Conservation (phyloP, 176 grass and related monocot species). For the Phragmites australis region DNA sequence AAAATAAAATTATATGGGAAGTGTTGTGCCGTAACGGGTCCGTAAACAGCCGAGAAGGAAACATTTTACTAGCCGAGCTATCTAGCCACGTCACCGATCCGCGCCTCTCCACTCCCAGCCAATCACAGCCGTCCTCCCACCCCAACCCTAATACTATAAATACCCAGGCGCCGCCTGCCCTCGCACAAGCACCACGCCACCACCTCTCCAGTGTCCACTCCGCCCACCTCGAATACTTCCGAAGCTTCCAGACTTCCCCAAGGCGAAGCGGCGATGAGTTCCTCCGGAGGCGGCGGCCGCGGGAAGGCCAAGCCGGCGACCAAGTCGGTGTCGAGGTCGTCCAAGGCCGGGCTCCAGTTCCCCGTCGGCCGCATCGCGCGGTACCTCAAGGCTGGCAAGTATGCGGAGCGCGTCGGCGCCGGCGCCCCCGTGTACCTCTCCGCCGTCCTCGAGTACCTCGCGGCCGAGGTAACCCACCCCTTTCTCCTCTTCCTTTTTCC, state of each 20-base stretch:
- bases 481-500: neutral
- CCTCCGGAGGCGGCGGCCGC: slow-evolving; percentile 46
- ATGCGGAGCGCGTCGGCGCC: slow-evolving; percentile 88
- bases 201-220: neutral
- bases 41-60: too few species aligned
- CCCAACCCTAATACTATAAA: slow-evolving; percentile 55
- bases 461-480: slow-evolving; percentile 64
- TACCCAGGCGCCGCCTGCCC: neutral
- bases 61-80: slow-evolving; percentile 13
- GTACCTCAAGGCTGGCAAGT: slow-evolving; percentile 91
- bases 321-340: slow-evolving; percentile 51
- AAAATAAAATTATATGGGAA: too few species aligned
- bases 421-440: slow-evolving; percentile 94
- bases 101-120: neutral
- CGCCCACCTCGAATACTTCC: slow-evolving; percentile 6
- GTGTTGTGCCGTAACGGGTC: too few species aligned
- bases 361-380: slow-evolving; percentile 82
- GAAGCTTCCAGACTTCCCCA: slow-evolving; percentile 6
- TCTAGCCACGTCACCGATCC: slow-evolving; percentile 35
- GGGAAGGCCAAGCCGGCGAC: slow-evolving; percentile 44
- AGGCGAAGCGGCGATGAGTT: slow-evolving; percentile 43
- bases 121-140: slow-evolving; percentile 18
- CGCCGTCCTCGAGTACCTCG: slow-evolving; percentile 89
- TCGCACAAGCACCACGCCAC: neutral
- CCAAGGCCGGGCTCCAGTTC: slow-evolving; percentile 92